Evolutionary conservation across 2,329 filamentous ascomycete genomes (phyloP), one percentile per base, ranked within the genome.

Genomic region (Xylaria sp.): DNA sequence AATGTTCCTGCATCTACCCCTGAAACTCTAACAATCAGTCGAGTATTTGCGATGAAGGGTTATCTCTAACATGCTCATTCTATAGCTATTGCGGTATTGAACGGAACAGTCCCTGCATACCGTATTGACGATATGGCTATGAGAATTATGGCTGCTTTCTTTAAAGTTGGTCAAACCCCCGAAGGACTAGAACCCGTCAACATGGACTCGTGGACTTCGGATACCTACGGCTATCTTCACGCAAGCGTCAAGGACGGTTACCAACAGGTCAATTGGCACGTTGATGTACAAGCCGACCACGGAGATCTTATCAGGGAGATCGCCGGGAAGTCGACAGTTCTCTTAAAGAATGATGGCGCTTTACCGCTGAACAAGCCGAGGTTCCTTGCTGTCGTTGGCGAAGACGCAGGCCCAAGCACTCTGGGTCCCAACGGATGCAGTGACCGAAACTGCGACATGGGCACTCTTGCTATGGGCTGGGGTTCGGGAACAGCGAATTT

Each of bases 61-160:
- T 7, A 17, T 36, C 21, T 12, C 63, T 65, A 65, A 65, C n/a
- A 27, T 61, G 21, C 12, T 21, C 11, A 27, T 53, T 59, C 9
- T 27, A 30, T 19, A 65, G 63, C 95, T 1, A 83, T 97, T 56
- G 93, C 93, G 1, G 90, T 98, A 5, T 81, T 97, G 73, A 98
- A 98, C 77, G 94, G 94, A 42, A 97, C 94, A 0, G 83, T 98
- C 36, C 93, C 95, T 0, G 89, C 92, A 73, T 97, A 92, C 87
- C 89, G 95, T 59, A 79, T 98, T 9, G 94, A 98, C 74, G 96
- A 98, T 77, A 97, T 97, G 91, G 93, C 89, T 4, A 91, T 93
- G 80, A 90, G 96, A 74, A 97, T 92, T 77, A 90, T 92, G 88
- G 85, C 90, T 4, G 84, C 89, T 48, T 89, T 87, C 77, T 92